phyloP scores from a whole-genome alignment of 2,329 filamentous ascomycete genomes.

The Alternaria sp. region DNA sequence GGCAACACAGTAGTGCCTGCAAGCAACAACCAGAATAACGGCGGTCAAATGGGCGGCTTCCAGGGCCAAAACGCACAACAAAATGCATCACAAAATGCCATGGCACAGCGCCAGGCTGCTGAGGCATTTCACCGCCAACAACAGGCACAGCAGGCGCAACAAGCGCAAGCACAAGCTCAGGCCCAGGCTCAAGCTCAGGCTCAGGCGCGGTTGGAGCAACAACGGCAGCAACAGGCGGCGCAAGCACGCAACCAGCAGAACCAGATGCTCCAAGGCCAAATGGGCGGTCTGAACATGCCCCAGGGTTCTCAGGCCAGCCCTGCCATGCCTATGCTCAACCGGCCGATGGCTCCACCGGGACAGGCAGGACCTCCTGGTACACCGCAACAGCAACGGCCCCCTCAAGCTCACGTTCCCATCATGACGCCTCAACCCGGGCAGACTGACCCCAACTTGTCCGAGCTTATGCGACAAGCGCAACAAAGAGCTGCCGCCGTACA shows the following conservation, averaged over 20 bases:
- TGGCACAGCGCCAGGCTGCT: slow-evolving; percentile 38
- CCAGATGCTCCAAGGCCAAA: slow-evolving; percentile 38
- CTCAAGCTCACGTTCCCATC: slow-evolving; percentile 42
- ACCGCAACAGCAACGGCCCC: slow-evolving; percentile 43
- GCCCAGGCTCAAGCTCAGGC: slow-evolving; percentile 48
- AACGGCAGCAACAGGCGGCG: slow-evolving; percentile 47
- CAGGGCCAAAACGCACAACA: slow-evolving; percentile 33
- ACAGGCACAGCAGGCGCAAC: slow-evolving; percentile 15
- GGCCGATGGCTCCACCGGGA: slow-evolving; percentile 55
- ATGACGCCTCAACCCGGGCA: slow-evolving; percentile 43
- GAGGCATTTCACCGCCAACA: slow-evolving; percentile 18
- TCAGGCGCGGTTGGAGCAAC: slow-evolving; percentile 35
- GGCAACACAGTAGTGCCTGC: slow-evolving; percentile 69
- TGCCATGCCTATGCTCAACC: slow-evolving; percentile 55
- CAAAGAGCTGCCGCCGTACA: slow-evolving; percentile 40
- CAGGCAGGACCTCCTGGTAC: slow-evolving; percentile 47
- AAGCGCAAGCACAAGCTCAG: slow-evolving; percentile 27
- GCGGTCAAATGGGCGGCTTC: slow-evolving; percentile 47
- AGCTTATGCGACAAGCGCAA: slow-evolving; percentile 44
- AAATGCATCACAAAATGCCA: slow-evolving; percentile 34
- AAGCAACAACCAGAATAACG: slow-evolving; percentile 60
- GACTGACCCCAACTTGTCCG: slow-evolving; percentile 36
- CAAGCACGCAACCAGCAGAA: slow-evolving; percentile 38
- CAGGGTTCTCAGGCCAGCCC: slow-evolving; percentile 51
- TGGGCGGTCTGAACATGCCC: slow-evolving; percentile 54